Percentiles rank a stretch among this genome's conserved stretches.
Conservation (phyloP, 2,329 filamentous ascomycete species). For the Chaetomium sp. region DNA sequence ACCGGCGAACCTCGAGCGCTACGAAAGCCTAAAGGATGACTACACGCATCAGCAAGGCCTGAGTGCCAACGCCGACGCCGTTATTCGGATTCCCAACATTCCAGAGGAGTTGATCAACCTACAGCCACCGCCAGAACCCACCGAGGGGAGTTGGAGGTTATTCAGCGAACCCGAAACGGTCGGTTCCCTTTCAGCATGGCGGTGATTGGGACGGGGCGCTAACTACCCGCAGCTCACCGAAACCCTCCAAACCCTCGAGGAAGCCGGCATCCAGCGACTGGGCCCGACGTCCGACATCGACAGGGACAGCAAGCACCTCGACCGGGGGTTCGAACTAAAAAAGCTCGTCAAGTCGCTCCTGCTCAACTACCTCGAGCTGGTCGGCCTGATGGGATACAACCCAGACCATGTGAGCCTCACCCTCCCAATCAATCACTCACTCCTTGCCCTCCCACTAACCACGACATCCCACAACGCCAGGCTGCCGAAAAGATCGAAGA, state of each 20-base stretch:
- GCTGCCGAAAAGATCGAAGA: constrained; percentile 74
- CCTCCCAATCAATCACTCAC: not conserved
- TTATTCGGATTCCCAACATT: constrained; percentile 50
- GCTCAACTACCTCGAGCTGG: constrained; percentile 84
- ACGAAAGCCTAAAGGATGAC: constrained; percentile 48
- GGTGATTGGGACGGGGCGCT: not conserved
- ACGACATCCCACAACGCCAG: constrained; percentile 38
- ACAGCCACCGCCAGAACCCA: constrained; percentile 77
- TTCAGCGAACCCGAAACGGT: constrained; percentile 70
- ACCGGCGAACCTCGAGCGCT: constrained; percentile 65
- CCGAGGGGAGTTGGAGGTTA: constrained; percentile 68
- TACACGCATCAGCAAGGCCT: constrained; percentile 41
- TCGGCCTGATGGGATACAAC: constrained; percentile 69
- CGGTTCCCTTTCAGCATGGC: not conserved
- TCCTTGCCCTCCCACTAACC: constrained; percentile 26
- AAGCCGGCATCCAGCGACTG: constrained; percentile 71
- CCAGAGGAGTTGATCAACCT: constrained; percentile 75
- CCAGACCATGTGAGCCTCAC: constrained; percentile 54
- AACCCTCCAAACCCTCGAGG: constrained; percentile 66
- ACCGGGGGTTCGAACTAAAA: constrained; percentile 70
- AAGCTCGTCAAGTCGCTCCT: constrained; percentile 81
- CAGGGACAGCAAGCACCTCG: constrained; percentile 58
- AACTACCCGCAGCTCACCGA: constrained; percentile 53
- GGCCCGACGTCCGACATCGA: constrained; percentile 43
- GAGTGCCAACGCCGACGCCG: constrained; percentile 35